Base-by-base conservation (phyloP, 2,329 filamentous ascomycete species). In the Trematosphaeria pertusa region DNA sequence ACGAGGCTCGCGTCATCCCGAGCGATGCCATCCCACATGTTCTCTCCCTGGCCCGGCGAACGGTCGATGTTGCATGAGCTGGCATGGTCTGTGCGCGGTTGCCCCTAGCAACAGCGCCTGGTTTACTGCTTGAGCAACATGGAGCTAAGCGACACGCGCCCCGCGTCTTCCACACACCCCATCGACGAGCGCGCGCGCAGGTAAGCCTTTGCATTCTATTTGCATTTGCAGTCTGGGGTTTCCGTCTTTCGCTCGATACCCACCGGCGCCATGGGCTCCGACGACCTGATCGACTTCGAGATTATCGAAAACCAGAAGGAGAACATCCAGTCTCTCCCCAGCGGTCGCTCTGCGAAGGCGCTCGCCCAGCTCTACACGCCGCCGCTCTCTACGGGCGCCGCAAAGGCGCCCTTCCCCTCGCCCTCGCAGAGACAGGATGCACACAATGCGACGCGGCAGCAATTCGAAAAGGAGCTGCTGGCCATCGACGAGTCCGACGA, bases 291-390 rank as follows among this genome's bases (percentile, higher is more conserved):
- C 61, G 74, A 78, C 75, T 97, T 99, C 76, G 89, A 96, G 63
- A 83, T 97, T 54, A 97, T 99, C 74, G 94, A 99, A 76, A 85
- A 84, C 36, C 92, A 97, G 64, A 99, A 99, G 75, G 94, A 99
- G 76, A 99, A 99, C 74, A 97, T 99, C 46, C 92, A 97, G 73
- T 87, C 91, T 17, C 81, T 99, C 10, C 92, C 93, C 12, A 88
- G 90, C 53, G 94, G 87, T 24, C 80, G 94, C 56, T 97, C 93
- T 31, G 94, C 93, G 35, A 89, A 87, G 75, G 92, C 94, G 43
- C 86, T 99, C 40, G 91, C 87, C 21, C 84, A 91, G 43, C 83
- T 91, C 22, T 91, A 91, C 81, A 87, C 91, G 52, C 80, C 89
- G 43, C 80, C 67, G 21, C 51, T 71, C 6, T 65, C 63, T 12